Evolutionary conservation across 1,139 yeast species (phyloP), one percentile per base, ranked within the genome.

Genomic region (Pichia sp.): DNA sequence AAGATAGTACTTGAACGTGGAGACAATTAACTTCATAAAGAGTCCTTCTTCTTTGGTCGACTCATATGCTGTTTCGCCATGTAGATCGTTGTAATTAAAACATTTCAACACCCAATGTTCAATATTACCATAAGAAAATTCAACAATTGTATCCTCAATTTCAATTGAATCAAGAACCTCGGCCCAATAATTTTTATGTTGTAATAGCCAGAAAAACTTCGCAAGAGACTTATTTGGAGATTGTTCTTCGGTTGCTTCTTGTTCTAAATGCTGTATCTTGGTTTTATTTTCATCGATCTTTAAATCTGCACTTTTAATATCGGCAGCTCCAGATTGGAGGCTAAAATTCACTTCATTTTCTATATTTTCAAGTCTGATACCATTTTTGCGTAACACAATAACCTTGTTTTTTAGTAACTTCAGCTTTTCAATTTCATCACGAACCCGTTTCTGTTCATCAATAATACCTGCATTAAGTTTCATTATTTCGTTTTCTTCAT

Each of bases 381-480:
- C 85, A 62, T 86, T 85, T 58, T 82, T 85, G 51, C 83, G 85
- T 43, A 87, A 67, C 42, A 86, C 63, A 2, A 87, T 86, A 55
- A 87, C 80, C 57, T 86, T 88, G 54, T 85, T 75, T 57, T 90
- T 96, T 54, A 90, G 71, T 52, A 85, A 84, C 52, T 84, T 88
- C 50, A 90, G 78, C 50, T 80, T 83, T 42, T 73, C 75, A 59
- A 86, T 95, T 55, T 85, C 68, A 37, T 71, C 73, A 54, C 81
- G 90, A 55, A 85, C 85, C 31, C 69, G 67, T 43, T 73, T 73
- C 7, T 86, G 80, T 48, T 74, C 79, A 41, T 74, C 80, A 41
- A 78, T 72, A 37, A 86, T 83, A 35, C 73, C 68, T 50, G 85
- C 90, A 53, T 86, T 81, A 48, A 77, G 65, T 43, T 76, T 77